Percentiles rank a stretch among this genome's conserved stretches.
Conservation (phyloP, 805 yeast species). For the Saccharomycopsis javanensis region DNA sequence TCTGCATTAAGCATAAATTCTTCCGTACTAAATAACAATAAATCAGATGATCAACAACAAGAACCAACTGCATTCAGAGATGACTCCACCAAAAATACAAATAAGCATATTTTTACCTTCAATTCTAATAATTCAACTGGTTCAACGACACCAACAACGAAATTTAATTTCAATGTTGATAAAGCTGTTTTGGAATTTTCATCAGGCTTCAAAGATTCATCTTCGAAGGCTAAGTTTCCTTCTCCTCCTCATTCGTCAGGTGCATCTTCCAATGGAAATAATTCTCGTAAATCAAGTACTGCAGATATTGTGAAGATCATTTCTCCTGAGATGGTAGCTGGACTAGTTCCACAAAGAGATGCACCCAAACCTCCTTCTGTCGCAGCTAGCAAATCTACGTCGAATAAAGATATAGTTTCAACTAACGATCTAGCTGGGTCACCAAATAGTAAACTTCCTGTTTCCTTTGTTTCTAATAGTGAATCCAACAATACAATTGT, state of each 20-base stretch:
- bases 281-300: not conserved
- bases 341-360: conserved; percentile 17
- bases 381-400: conserved; percentile 19
- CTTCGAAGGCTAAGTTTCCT: not conserved
- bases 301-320: not conserved
- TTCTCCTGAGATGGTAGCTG: not conserved
- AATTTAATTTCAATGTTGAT: not conserved
- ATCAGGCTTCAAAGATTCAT: not conserved
- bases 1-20: conserved; percentile 7
- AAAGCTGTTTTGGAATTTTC: not conserved
- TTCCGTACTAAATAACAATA: conserved; percentile 3
- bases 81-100: not conserved
- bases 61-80: not conserved
- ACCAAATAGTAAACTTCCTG: conserved; percentile 15
- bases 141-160: not conserved
- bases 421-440: conserved; percentile 22
- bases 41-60: not conserved
- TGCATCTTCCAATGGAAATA: not conserved
- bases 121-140: not conserved
- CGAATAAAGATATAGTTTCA: conserved; percentile 27
- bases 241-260: not conserved
- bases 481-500: not conserved
- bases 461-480: not conserved
- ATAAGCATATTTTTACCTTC: not conserved
- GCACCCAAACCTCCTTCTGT: conserved; percentile 22